Evolutionary conservation across 805 yeast genomes (phyloP).

Genomic region (Myxozyma udenii): DNA sequence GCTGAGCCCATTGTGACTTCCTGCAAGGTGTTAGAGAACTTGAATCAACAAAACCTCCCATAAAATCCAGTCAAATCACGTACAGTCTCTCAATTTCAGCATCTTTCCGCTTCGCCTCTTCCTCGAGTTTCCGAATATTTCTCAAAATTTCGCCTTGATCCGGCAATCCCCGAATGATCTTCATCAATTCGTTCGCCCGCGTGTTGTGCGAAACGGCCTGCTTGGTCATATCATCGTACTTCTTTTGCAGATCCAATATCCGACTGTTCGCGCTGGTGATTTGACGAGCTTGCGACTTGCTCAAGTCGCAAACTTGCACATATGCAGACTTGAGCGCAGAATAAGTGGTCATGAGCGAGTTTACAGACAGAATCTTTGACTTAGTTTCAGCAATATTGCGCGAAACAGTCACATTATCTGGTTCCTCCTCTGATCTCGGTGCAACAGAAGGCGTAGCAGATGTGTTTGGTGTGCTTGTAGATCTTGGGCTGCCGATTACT

Average conservation of each 20-base stretch:
- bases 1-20: too few species aligned
- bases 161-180: slow-evolving; percentile 17
- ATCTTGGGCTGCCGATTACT: neutral
- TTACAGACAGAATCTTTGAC: slow-evolving; percentile 29
- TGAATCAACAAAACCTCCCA: too few species aligned
- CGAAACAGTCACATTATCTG: neutral
- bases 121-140: slow-evolving; percentile 12
- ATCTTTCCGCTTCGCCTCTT: slow-evolving; percentile 9
- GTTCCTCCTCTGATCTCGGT: neutral
- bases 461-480: neutral
- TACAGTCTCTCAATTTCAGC: slow-evolving; percentile 15
- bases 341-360: slow-evolving; percentile 34
- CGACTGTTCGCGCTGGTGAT: slow-evolving; percentile 7
- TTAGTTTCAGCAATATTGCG: slow-evolving; percentile 27
- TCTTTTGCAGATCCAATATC: slow-evolving; percentile 7
- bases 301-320: slow-evolving; percentile 30
- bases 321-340: slow-evolving; percentile 33
- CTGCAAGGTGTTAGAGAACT: too few species aligned
- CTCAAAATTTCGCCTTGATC: slow-evolving; percentile 19
- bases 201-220: slow-evolving; percentile 2
- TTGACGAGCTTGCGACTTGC: slow-evolving; percentile 8
- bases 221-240: neutral
- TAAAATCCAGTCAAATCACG: too few species aligned
- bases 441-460: neutral
- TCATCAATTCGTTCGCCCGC: slow-evolving; percentile 15